Percentiles rank a stretch among this genome's conserved stretches.
Evolutionary conservation across 192 early-diverging fungal species (phyloP).

Genomic region (Lobosporangium transversale): DNA sequence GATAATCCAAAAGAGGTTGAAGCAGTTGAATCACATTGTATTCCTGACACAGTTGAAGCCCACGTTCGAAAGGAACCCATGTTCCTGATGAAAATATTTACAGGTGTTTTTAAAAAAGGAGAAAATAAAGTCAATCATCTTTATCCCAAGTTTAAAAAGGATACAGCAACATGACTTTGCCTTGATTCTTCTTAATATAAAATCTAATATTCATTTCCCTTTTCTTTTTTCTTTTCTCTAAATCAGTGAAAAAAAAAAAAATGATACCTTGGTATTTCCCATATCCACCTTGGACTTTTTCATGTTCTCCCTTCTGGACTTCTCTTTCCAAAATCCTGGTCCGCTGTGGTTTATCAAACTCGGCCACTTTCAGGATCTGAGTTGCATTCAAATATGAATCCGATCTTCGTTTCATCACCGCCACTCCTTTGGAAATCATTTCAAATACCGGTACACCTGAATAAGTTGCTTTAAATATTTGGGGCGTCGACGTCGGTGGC

Average conservation of each 20-base stretch:
- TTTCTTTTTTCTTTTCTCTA: constrained; percentile 19
- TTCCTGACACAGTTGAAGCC: constrained; percentile 79
- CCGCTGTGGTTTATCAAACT: constrained; percentile 90
- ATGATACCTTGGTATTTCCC: constrained; percentile 99
- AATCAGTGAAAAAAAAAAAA: too few species aligned
- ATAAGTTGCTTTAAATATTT: constrained; percentile 90
- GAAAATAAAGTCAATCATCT: not conserved
- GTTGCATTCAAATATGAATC: constrained; percentile 98
- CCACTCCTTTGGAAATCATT: constrained; percentile 80
- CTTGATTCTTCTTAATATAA: too few species aligned
- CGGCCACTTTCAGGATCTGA: constrained; percentile 97
- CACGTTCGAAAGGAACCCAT: constrained; percentile 90
- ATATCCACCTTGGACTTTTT: constrained; percentile 98
- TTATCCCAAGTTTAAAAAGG: too few species aligned
- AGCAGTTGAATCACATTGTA: constrained; percentile 81
- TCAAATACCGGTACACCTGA: constrained; percentile 96
- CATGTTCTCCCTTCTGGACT: constrained; percentile 86
- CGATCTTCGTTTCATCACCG: constrained; percentile 82
- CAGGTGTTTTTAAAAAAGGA: too few species aligned
- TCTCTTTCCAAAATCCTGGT: constrained; percentile 95
- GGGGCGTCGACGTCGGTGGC: constrained; percentile 8
- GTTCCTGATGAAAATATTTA: constrained; percentile 52
- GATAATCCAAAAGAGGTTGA: constrained; percentile 83
- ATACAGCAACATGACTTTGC: too few species aligned
- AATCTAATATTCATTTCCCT: not conserved